Percentiles rank a stretch among this genome's conserved stretches.
Conservation (phyloP, 169 alveolate species). For the Cryptosporidium ubiquitum region DNA sequence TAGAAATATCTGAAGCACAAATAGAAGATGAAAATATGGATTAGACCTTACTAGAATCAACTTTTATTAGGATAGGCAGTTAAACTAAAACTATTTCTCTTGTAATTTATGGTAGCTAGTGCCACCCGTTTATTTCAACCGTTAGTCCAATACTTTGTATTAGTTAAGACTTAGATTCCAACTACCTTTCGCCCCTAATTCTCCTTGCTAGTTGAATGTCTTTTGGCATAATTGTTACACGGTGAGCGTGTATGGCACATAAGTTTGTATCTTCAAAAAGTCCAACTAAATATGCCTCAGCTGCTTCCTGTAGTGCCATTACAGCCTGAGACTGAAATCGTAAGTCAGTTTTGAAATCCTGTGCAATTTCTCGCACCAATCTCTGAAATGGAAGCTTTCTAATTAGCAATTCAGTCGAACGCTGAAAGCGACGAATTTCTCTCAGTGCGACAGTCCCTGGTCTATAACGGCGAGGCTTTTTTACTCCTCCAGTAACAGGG, state of each 20-base stretch:
- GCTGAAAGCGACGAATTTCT: conserved; percentile 97
- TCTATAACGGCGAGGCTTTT: conserved; percentile 98
- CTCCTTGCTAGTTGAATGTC: conserved; percentile 98
- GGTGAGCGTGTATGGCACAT: conserved; percentile 99
- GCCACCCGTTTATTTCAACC: conserved; percentile 69
- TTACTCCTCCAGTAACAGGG: conserved; percentile 95
- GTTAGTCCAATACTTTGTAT: not conserved
- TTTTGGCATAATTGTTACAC: conserved; percentile 99
- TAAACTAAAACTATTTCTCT: not conserved
- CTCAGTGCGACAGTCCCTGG: conserved; percentile 99
- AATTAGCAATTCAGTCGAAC: conserved; percentile 92
- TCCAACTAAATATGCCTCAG: conserved; percentile 98
- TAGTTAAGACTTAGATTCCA: not conserved
- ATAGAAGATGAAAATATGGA: conserved; percentile 10
- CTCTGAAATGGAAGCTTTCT: conserved; percentile 97
- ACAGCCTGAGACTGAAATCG: conserved; percentile 95
- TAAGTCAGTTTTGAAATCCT: conserved; percentile 93
- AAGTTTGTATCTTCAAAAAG: conserved; percentile 99
- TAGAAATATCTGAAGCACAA: conserved; percentile 17
- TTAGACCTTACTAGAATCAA: not conserved
- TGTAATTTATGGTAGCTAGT: conserved; percentile 60
- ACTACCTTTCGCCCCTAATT: conserved; percentile 96
- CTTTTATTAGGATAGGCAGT: not conserved
- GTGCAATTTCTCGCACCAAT: conserved; percentile 95
- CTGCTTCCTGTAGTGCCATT: conserved; percentile 97